phyloP scores from a whole-genome alignment of 2,329 filamentous ascomycete species.

The Akanthomyces dipterigenus region DNA sequence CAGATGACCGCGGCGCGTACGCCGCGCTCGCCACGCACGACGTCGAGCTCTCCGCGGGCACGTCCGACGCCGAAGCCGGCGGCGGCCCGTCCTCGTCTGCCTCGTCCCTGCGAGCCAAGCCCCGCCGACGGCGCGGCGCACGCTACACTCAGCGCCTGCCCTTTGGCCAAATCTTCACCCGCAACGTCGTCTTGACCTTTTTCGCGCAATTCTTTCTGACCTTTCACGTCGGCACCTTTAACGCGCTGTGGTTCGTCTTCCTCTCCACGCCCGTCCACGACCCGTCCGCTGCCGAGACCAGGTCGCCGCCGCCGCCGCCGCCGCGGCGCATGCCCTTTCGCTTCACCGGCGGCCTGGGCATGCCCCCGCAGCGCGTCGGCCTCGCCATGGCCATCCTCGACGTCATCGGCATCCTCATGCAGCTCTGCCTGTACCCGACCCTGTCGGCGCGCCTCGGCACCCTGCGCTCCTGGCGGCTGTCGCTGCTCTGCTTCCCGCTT shows the following conservation, averaged over 20 bases:
- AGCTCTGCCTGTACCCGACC: slow-evolving; percentile 57
- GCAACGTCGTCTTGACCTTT: slow-evolving; percentile 48
- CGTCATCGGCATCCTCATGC: slow-evolving; percentile 63
- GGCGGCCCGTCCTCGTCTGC: neutral
- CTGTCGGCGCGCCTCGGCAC: slow-evolving; percentile 63
- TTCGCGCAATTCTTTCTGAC: slow-evolving; percentile 63
- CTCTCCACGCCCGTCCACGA: slow-evolving; percentile 62
- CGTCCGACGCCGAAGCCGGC: slow-evolving; percentile 1
- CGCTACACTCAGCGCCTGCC: slow-evolving; percentile 42
- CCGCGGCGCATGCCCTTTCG: slow-evolving; percentile 42
- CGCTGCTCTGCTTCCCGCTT: slow-evolving; percentile 62
- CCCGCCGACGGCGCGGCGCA: slow-evolving; percentile 9
- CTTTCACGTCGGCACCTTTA: slow-evolving; percentile 70
- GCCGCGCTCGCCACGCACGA: slow-evolving; percentile 18
- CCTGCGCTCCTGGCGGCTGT: slow-evolving; percentile 59
- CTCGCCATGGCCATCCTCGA: slow-evolving; percentile 72
- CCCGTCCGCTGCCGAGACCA: slow-evolving; percentile 25
- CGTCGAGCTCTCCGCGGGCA: slow-evolving; percentile 17
- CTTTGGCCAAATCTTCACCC: slow-evolving; percentile 49
- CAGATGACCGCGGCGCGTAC: slow-evolving; percentile 18
- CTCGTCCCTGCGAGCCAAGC: neutral
- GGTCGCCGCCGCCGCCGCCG: too few species aligned
- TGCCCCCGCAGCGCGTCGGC: slow-evolving; percentile 65
- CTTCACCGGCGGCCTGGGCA: slow-evolving; percentile 71
- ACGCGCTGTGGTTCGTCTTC: slow-evolving; percentile 70